Evolutionary conservation across 2,329 filamentous ascomycete species (phyloP).

Genomic region (Ophiostoma piceae): DNA sequence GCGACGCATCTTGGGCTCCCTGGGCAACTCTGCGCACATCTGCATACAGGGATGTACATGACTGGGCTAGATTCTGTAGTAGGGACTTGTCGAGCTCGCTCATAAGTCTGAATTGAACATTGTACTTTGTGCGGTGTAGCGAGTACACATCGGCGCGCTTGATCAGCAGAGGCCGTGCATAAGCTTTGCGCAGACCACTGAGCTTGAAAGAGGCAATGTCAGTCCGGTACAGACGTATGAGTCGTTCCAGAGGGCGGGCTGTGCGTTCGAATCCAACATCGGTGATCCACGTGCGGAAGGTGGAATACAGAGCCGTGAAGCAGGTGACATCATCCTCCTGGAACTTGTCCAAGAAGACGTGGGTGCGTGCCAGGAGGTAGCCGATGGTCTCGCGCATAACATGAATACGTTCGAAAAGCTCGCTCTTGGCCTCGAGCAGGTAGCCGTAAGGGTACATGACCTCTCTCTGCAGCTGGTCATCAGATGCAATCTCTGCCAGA

Average conservation of each 20-base stretch:
- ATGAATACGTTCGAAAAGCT: constrained; percentile 71
- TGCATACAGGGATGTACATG: constrained; percentile 84
- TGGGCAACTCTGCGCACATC: constrained; percentile 95
- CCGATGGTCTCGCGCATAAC: constrained; percentile 75
- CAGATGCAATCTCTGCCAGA: constrained; percentile 62
- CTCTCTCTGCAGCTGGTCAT: constrained; percentile 76
- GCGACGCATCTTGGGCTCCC: constrained; percentile 82
- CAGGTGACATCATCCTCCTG: constrained; percentile 95
- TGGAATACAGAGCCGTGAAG: constrained; percentile 87
- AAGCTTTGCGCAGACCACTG: constrained; percentile 83
- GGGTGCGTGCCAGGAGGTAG: constrained; percentile 72
- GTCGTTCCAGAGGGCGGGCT: constrained; percentile 83
- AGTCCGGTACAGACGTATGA: constrained; percentile 75
- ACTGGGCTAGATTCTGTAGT: constrained; percentile 81
- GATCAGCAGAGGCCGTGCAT: constrained; percentile 85
- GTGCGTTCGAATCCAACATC: constrained; percentile 96
- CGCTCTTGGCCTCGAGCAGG: constrained; percentile 57
- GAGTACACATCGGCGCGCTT: constrained; percentile 93
- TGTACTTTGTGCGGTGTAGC: constrained; percentile 87
- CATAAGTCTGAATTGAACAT: constrained; percentile 79
- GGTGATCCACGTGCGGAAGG: constrained; percentile 94
- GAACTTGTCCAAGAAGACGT: constrained; percentile 70
- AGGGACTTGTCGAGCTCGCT: constrained; percentile 84
- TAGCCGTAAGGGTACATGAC: constrained; percentile 90
- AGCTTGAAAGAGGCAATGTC: constrained; percentile 93